Base-by-base conservation (phyloP, 148 eudicot genomes). In the Amaranthus hypochondriacus region DNA sequence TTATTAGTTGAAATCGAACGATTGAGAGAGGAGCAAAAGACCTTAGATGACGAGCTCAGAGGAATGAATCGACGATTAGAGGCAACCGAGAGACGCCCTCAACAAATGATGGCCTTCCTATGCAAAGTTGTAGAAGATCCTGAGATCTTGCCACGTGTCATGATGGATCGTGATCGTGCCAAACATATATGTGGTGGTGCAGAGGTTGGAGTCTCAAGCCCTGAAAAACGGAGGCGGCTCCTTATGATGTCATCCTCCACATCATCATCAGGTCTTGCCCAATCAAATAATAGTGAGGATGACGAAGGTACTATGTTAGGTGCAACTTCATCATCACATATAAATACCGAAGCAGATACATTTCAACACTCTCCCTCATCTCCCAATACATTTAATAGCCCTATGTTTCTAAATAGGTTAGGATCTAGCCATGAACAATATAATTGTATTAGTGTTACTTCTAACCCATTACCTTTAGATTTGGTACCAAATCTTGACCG, bases 61-160 rank as follows among this genome's bases (percentile, higher is more conserved):
- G 79, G 81, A 1, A 92, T 92, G 93, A 86, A 76, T 77, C 82
- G 55, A 69, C 72, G 97, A 62, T 71, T 92, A 0, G 96, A 90
- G 59, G 88, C 84, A 7, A 89, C 93, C 0, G 97, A 92, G 81
- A 81, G 81, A n/a, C 87, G 97, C 6, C 97, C 97, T 3, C 86
- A 90, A 7, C 96, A 92, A 67, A 90, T 92, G 90, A 87, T 92
- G 93, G 73, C 82, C 8, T 92, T 92, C 71, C 75, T 92, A 1
- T 78, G 78, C 48, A 85, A 86, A 77, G 84, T 92, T 10, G 91
- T 78, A 5, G 84, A 90, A 9, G 93, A 92, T 43, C 97, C 97
- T 4, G 85, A 87, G 4, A 82, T 92, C 50, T 49, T 90, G 14
- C 81, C 93, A 0, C 85, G 90, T 9, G 80, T 87, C 70, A 58